Evolutionary conservation across 2,329 filamentous ascomycete species (phyloP), one percentile per base, ranked within the genome.

Genomic region (Fusarium heterosporum): DNA sequence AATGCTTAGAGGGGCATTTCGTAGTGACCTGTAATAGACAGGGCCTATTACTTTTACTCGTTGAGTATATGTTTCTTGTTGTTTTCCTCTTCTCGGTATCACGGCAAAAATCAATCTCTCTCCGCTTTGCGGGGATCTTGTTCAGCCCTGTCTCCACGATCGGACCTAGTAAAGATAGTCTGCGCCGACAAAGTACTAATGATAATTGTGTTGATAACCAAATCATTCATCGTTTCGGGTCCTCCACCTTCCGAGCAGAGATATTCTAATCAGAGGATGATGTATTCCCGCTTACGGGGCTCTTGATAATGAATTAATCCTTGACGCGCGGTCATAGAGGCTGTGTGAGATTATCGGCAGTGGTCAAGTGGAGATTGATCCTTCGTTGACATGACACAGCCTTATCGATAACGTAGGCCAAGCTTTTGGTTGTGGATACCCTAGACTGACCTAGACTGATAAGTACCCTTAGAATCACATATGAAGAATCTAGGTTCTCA

Each of bases 321-420:
- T 43, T 39, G 64, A 68, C 64, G 64, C 64, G 64, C 41, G 64
- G 64, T 60, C 64, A 36, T n/a, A 58, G 52, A 60, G 59, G 64
- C 53, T 67, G 29, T 45, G 64, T 66, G 58, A 67, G 63, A 64
- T 54, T 64, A 39, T 66, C n/a, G 34, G 55, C 13, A 36, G 16
- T 36, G 30, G 48, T 43, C 16, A 26, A 25, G 36, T 36, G 36
- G 13, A 40, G 29, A 42, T 30, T 41, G 26, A 25, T 7, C 36
- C 29, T 16, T 30, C 12, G 34, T 25, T 14, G 41, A 62, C 42
- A 48, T 48, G 30, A 26, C 45, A 28, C 16, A 9, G n/a, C 36
- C 46, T 52, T 64, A 64, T 65, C 61, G 48, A 65, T 65, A 65
- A 58, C 34, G 4, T 8, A n/a, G 29, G 26, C 17, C 12, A 56